Conservation (phyloP, 2,329 filamentous ascomycete species). For the Blastomyces gilchristii region DNA sequence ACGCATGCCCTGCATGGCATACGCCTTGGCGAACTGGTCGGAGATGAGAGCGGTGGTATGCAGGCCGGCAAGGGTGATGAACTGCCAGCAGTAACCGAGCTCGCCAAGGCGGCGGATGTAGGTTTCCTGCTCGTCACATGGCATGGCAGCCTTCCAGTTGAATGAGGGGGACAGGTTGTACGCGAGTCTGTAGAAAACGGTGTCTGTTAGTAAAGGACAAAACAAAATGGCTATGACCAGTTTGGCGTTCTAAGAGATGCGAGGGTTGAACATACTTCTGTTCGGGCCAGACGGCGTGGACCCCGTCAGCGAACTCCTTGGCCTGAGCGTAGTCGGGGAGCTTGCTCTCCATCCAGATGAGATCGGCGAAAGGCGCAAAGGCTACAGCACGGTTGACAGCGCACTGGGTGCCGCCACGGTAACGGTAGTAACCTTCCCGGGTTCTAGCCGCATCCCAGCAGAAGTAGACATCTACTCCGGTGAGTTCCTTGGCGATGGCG, state of each 20-base stretch:
- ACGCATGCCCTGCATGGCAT: slow-evolving; percentile 74
- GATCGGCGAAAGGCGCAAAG: slow-evolving; percentile 85
- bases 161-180: slow-evolving; percentile 98
- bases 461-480: slow-evolving; percentile 75
- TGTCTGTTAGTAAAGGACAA: slow-evolving; percentile 15
- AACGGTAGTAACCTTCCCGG: slow-evolving; percentile 87
- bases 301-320: slow-evolving; percentile 82
- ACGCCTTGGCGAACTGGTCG: slow-evolving; percentile 78
- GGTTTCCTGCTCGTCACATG: slow-evolving; percentile 83
- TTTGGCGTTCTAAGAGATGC: not conserved
- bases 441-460: slow-evolving; percentile 93
- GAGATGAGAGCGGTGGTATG: slow-evolving; percentile 91
- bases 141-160: slow-evolving; percentile 99
- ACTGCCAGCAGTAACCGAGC: slow-evolving; percentile 98
- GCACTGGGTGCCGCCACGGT: slow-evolving; percentile 83
- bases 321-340: slow-evolving; percentile 85
- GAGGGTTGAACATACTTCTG: slow-evolving; percentile 60
- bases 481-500: slow-evolving; percentile 64
- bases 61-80: slow-evolving; percentile 92
- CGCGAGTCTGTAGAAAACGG: slow-evolving; percentile 54
- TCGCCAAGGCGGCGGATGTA: slow-evolving; percentile 82
- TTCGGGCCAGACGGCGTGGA: slow-evolving; percentile 90
- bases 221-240: not conserved
- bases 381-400: slow-evolving; percentile 83
- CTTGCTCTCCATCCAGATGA: slow-evolving; percentile 99